Conservation (phyloP, 2,329 filamentous ascomycete genomes). For the Leptodontidium sp. region DNA sequence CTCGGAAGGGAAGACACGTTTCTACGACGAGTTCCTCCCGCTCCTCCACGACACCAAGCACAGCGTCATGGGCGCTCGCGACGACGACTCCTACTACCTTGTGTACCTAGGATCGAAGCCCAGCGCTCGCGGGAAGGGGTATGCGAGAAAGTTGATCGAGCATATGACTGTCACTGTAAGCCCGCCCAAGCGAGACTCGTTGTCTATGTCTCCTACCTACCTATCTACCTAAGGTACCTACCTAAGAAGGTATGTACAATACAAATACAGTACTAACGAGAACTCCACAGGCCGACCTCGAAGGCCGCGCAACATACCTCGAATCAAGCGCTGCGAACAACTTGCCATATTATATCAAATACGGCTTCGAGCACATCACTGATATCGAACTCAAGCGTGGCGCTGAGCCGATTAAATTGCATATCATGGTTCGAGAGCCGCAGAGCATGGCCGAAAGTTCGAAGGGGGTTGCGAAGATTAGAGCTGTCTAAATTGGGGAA, state of each 20-base stretch:
- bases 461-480: slow-evolving; percentile 44
- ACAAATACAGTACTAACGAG: slow-evolving; percentile 16
- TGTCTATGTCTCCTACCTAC: no score
- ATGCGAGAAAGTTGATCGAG: slow-evolving; percentile 74
- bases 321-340: slow-evolving; percentile 78
- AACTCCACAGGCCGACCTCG: slow-evolving; percentile 64
- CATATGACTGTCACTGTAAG: slow-evolving; percentile 62
- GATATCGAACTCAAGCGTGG: slow-evolving; percentile 69
- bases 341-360: slow-evolving; percentile 75
- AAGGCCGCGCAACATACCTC: slow-evolving; percentile 75
- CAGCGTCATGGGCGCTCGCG: slow-evolving; percentile 71
- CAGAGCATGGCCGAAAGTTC: slow-evolving; percentile 39
- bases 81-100: slow-evolving; percentile 79
- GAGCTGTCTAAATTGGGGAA: neutral
- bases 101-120: slow-evolving; percentile 84
- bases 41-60: slow-evolving; percentile 77
- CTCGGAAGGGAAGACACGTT: slow-evolving; percentile 74
- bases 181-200: neutral
- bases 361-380: slow-evolving; percentile 73
- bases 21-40: slow-evolving; percentile 80
- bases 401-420: slow-evolving; percentile 67
- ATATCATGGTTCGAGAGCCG: slow-evolving; percentile 85
- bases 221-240: no score
- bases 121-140: slow-evolving; percentile 74
- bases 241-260: neutral